Base-by-base conservation (phyloP, 2,329 filamentous ascomycete species). In the Thielaviopsis musarum region DNA sequence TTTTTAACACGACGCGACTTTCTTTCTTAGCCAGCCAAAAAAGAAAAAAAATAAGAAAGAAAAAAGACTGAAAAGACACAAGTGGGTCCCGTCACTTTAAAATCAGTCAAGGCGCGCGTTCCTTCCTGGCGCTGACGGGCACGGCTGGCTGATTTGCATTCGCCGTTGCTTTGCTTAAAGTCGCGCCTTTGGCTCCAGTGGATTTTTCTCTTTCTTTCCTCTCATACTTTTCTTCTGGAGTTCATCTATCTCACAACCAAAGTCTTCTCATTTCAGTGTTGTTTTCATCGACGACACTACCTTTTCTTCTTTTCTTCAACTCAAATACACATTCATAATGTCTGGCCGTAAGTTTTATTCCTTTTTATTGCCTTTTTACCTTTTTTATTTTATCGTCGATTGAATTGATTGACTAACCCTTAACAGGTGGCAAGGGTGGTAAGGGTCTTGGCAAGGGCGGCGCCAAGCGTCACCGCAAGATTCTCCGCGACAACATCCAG, bases 401-500 rank as follows among this genome's bases (percentile, higher is more conserved):
- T 28, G n/a, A 58, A 38, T 34, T 19, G 22, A 19, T 56, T 60
- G 22, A 13, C 5, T 13, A 54, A 55, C 28, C 34, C 41, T 22
- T 57, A 34, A 54, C 68, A 93, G 88, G 88, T 74, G 89, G 89
- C 74, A 94, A 95, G 79, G 90, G 90, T 76, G 91, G 91, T 74
- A 95, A 95, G 84, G 91, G 90, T 74, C 89, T 95, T 77, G 91
- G 91, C 75, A 95, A 95, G 85, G 91, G 91, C 67, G 91, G 91
- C 75, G 91, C 91, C 77, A 97, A 96, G 87, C 91, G 91, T 77
- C 91, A 96, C 80, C 85, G 91, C 72, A 96, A 96, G 88, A 96
- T 96, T 81, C 83, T 96, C 75, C 89, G 91, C 77, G 91, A 95
- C 87, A 96, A 95, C 87, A 96, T 96, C 73, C 91, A 96, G 80